Percentiles rank a stretch among this genome's conserved stretches.
Conservation (phyloP, 2,329 filamentous ascomycete genomes). For the Metarhizium robertsii region DNA sequence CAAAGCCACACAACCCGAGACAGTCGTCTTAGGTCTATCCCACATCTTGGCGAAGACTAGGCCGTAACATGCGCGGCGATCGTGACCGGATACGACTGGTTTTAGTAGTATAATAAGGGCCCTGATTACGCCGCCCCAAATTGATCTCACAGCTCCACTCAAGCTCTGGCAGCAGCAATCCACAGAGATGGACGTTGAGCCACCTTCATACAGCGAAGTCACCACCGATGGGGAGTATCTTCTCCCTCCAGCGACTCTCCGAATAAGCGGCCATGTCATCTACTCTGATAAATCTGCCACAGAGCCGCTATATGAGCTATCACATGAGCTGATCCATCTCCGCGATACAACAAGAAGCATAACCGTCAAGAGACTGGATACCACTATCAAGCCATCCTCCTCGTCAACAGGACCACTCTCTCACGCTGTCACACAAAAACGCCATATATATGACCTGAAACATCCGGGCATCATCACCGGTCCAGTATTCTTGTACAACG, state of each 20-base stretch:
- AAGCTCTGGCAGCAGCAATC: not conserved
- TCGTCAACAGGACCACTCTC: slow-evolving; percentile 11
- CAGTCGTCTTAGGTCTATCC: not conserved
- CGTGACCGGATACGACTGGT: no score
- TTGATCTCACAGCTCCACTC: not conserved
- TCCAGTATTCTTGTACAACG: slow-evolving; percentile 23
- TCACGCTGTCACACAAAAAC: slow-evolving; percentile 17
- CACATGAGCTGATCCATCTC: slow-evolving; percentile 23
- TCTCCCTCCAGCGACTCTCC: slow-evolving; percentile 22
- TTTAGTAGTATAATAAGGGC: no score
- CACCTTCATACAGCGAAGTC: slow-evolving; percentile 15
- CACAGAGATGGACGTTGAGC: slow-evolving; percentile 1
- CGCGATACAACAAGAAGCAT: slow-evolving; percentile 22
- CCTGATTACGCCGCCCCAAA: not conserved
- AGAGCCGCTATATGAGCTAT: slow-evolving; percentile 26
- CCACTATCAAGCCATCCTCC: slow-evolving; percentile 12
- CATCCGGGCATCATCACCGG: slow-evolving; percentile 17
- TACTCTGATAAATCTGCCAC: slow-evolving; percentile 18
- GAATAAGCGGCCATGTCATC: slow-evolving; percentile 24
- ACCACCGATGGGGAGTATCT: slow-evolving; percentile 6
- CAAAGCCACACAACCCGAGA: not conserved
- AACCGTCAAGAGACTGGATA: slow-evolving; percentile 21
- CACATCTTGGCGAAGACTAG: no score
- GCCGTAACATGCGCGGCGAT: no score
- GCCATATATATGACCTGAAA: slow-evolving; percentile 25